phyloP scores from a whole-genome alignment of 148 eudicot species.

The Linanthus parryae region DNA sequence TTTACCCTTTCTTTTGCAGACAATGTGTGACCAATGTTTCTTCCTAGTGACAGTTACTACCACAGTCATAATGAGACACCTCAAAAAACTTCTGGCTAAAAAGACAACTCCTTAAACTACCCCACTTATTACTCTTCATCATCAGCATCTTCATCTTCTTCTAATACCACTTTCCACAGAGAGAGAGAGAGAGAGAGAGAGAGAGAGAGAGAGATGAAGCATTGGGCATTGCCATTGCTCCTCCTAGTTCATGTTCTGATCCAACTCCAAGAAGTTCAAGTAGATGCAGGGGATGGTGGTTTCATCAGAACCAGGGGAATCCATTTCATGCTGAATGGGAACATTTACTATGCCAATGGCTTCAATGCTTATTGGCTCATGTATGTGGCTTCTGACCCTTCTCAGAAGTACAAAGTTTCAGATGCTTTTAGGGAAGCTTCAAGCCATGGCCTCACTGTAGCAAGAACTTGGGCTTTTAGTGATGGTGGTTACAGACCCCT shows the following conservation, averaged over 20 bases:
- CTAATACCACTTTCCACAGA: no score
- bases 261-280: constrained; percentile 12
- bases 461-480: constrained; percentile 95
- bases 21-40: no score
- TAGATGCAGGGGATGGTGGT: constrained; percentile 26
- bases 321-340: constrained; percentile 67
- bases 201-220: constrained; percentile 17
- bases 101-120: no score
- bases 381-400: constrained; percentile 77
- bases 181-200: constrained; percentile 6
- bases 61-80: no score
- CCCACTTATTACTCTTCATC: no score
- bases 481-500: constrained; percentile 78
- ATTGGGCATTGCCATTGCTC: constrained; percentile 14
- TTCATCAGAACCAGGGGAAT: constrained; percentile 68
- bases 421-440: constrained; percentile 69
- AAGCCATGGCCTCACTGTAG: constrained; percentile 62
- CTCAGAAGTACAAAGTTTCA: constrained; percentile 61
- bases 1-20: no score
- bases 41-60: no score
- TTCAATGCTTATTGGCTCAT: constrained; percentile 98
- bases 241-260: constrained; percentile 23
- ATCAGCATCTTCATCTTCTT: no score
- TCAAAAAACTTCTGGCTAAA: no score
- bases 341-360: constrained; percentile 83